Percentiles rank a stretch among this genome's conserved stretches.
These are phyloP conservation scores for Oryza coarctata DNA, from an alignment of 176 grass and related monocot genomes.

Conservation along the genomic window DNA sequence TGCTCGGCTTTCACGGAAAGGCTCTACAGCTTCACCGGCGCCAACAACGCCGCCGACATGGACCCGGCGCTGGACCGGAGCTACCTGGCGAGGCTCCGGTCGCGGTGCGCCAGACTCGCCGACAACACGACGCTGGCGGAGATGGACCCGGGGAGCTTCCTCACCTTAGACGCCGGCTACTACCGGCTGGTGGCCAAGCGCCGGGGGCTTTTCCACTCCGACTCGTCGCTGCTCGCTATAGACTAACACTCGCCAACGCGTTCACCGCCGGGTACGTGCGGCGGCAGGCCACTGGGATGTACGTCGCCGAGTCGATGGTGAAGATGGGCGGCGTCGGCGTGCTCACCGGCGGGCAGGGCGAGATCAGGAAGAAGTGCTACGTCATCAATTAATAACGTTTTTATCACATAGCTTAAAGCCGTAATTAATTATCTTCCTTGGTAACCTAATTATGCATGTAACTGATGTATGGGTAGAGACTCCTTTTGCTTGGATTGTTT, in stretches of 20 bases:
- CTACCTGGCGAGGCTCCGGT: slow-evolving; percentile 40
- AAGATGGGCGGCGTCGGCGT: slow-evolving; percentile 50
- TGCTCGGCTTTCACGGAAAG: slow-evolving; percentile 46
- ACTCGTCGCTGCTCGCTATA: slow-evolving; percentile 48
- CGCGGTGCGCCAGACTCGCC: slow-evolving; percentile 34
- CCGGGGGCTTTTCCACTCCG: slow-evolving; percentile 57
- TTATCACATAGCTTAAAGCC: neutral
- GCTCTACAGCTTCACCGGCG: slow-evolving; percentile 70
- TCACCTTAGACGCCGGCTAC: slow-evolving; percentile 51
- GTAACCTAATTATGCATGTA: neutral
- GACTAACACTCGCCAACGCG: too few relatives aligned
- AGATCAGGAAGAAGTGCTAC: slow-evolving; percentile 60
- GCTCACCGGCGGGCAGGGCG: slow-evolving; percentile 49
- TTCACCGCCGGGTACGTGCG: slow-evolving; percentile 41
- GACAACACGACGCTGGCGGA: slow-evolving; percentile 52
- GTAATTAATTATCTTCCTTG: neutral
- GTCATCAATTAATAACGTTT: slow-evolving; percentile 24
- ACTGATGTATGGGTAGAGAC: neutral
- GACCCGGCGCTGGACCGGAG: slow-evolving; percentile 47
- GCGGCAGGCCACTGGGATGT: slow-evolving; percentile 28
- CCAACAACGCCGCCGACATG: slow-evolving; percentile 28
- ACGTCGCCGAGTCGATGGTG: slow-evolving; percentile 42
- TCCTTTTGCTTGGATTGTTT: neutral
- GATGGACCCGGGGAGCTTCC: slow-evolving; percentile 66
- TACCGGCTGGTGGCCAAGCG: slow-evolving; percentile 48